Percentiles rank a stretch among this genome's conserved stretches.
Conservation (phyloP, 495 filamentous ascomycete genomes). For the Xylaria intraflava region DNA sequence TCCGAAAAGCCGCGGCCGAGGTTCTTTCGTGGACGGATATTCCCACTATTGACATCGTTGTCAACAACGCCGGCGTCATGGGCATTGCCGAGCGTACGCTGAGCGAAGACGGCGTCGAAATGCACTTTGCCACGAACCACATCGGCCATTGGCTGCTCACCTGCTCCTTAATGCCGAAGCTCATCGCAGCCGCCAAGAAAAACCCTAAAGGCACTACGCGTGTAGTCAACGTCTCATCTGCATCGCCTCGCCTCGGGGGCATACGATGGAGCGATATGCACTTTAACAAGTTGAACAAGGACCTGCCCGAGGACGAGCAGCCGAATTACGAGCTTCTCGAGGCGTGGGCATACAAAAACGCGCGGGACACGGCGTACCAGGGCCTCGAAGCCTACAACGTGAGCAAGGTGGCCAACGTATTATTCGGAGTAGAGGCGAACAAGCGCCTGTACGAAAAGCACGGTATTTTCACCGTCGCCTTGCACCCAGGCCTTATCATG, state of each 20-base stretch:
- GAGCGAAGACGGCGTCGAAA: slow-evolving; percentile 40
- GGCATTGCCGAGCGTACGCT: slow-evolving; percentile 22
- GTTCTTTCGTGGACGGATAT: slow-evolving; percentile 35
- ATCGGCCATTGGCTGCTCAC: slow-evolving; percentile 52
- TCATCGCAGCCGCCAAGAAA: slow-evolving; percentile 32
- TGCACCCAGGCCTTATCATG: slow-evolving; percentile 39
- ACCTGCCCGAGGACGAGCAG: slow-evolving; percentile 34
- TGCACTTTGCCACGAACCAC: slow-evolving; percentile 54
- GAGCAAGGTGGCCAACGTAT: slow-evolving; percentile 48
- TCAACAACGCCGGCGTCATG: slow-evolving; percentile 44
- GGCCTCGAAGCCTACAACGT: slow-evolving; percentile 40
- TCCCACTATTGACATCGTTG: slow-evolving; percentile 36
- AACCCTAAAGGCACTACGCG: slow-evolving; percentile 32
- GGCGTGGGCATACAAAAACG: slow-evolving; percentile 27
- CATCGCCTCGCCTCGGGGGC: slow-evolving; percentile 16
- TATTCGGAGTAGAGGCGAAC: slow-evolving; percentile 39
- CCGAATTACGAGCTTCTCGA: slow-evolving; percentile 24
- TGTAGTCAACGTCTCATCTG: slow-evolving; percentile 40
- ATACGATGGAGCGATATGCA: slow-evolving; percentile 42
- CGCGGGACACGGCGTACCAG: slow-evolving; percentile 32
- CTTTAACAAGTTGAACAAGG: slow-evolving; percentile 34
- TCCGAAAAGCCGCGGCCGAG: slow-evolving; percentile 34
- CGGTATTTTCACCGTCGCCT: slow-evolving; percentile 29
- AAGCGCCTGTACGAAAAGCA: slow-evolving; percentile 27
- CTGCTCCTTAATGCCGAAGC: slow-evolving; percentile 40